Conservation (phyloP, 371 early-diverging fungal genomes). For the Mortierella sp. region DNA sequence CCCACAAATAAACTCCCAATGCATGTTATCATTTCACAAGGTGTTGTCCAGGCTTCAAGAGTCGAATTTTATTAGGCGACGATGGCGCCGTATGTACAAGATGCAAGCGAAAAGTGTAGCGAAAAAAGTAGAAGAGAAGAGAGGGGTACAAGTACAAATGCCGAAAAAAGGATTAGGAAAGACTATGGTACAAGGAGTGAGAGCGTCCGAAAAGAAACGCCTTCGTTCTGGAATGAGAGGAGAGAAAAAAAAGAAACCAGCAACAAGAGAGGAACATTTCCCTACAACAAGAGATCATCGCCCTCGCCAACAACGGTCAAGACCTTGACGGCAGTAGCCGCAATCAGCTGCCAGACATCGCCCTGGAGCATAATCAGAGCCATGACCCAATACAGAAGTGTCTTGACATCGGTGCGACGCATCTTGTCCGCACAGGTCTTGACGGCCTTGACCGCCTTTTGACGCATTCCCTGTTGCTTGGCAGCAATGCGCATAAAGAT, state of each 20-base stretch:
- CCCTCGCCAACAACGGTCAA: conserved; percentile 49
- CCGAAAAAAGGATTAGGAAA: background rate
- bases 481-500: conserved; percentile 50
- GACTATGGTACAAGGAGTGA: background rate
- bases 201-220: background rate
- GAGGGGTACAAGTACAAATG: background rate
- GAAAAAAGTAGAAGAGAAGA: background rate
- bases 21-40: background rate
- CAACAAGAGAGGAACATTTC: background rate
- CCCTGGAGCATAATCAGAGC: conserved; percentile 55
- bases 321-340: conserved; percentile 47
- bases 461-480: conserved; percentile 30
- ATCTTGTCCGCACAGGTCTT: conserved; percentile 52
- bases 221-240: background rate
- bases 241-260: background rate
- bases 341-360: conserved; percentile 54
- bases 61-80: background rate
- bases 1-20: background rate
- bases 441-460: conserved; percentile 47
- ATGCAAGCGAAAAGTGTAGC: background rate
- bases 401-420: conserved; percentile 47
- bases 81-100: background rate
- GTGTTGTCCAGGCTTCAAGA: too few relatives aligned
- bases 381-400: conserved; percentile 54
- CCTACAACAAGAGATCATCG: conserved; percentile 41